Base-by-base conservation (phyloP, 768 basidiomycete genomes). In the Tylopilus rubrobrunneus region DNA sequence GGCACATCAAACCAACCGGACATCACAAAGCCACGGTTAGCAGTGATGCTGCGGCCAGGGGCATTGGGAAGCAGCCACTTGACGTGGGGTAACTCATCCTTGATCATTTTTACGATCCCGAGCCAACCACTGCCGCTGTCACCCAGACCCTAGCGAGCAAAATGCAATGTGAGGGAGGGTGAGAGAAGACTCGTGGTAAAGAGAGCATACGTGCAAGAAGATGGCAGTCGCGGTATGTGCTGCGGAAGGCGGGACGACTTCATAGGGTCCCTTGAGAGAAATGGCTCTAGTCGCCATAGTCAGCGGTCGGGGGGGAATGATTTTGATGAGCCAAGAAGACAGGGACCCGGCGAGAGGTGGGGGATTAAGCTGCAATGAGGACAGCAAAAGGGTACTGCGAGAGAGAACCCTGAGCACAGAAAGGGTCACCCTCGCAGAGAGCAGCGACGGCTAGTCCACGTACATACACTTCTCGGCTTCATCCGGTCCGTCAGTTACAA, bases 221-320 rank as follows among this genome's bases (percentile, higher is more conserved):
- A 96, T 87, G 58, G 96, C 82, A 0, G 91, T 93, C 8, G 91
- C 89, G 8, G 89, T 85, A 70, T 96, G 93, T 58, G 79, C 83
- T 37, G 74, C 63, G 40, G 73, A 64, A 11, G 89, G 76, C 36
- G 79, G 74, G 29, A 87, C 74, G 29, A 77, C 74, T 57, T 86
- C 68, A 67, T 67, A 78, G 21, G 67, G 63, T 23, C 67, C 50
- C 62, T 51, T 56, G 45, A 56, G 52, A 28, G 58, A 59, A 44
- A 64, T 60, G 42, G 60, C 60, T 55, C 57, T 58, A 15, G 58
- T 56, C 7, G 58, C 51, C 59, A 62, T 65, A 28, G 39, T 34
- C 39, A 41, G 25, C n/a, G 41, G 43, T 33, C 33, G n/a, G 2
- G 29, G 34, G 33, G 6, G 37, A 36, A 14, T 45, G 45, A 51